These are phyloP conservation scores for Colletotrichum lini DNA, from an alignment of 2,329 filamentous ascomycete genomes.

Conservation along the genomic window DNA sequence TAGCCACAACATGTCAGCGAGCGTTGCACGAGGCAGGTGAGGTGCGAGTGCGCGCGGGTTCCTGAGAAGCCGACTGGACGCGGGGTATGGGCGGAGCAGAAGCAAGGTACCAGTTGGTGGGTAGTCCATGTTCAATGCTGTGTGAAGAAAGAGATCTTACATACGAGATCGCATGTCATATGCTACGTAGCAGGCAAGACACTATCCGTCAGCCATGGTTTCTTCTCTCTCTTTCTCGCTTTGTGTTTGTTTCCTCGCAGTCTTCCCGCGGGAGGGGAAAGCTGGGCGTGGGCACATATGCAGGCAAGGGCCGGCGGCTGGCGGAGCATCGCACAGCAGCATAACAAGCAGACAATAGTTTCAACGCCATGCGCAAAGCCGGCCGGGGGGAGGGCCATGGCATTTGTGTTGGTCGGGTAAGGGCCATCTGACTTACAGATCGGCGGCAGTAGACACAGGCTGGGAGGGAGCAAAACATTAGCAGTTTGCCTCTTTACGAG, in stretches of 20 bases:
- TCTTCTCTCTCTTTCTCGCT: conserved; percentile 27
- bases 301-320: conserved; percentile 31
- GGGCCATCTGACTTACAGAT: conserved; percentile 78
- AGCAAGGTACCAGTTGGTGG: conserved; percentile 12
- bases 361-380: conserved; percentile 23
- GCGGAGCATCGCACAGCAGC: conserved; percentile 37
- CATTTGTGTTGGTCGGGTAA: conserved; percentile 47
- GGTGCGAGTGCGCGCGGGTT: not conserved
- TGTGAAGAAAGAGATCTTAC: conserved; percentile 54
- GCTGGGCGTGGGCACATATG: conserved; percentile 21
- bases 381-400: conserved; percentile 23
- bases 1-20: conserved; percentile 59
- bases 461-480: conserved; percentile 60
- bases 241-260: conserved; percentile 14
- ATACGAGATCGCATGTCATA: conserved; percentile 94
- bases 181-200: conserved; percentile 71
- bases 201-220: conserved; percentile 61
- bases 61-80: conserved; percentile 34
- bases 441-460: conserved; percentile 91
- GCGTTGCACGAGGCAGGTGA: conserved; percentile 45
- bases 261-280: not conserved
- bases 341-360: conserved; percentile 24
- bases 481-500: conserved; percentile 47
- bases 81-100: conserved; percentile 42
- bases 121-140: not conserved